These are phyloP conservation scores for Lentinula boryana DNA, from an alignment of 768 basidiomycete genomes.

Conservation along the genomic window DNA sequence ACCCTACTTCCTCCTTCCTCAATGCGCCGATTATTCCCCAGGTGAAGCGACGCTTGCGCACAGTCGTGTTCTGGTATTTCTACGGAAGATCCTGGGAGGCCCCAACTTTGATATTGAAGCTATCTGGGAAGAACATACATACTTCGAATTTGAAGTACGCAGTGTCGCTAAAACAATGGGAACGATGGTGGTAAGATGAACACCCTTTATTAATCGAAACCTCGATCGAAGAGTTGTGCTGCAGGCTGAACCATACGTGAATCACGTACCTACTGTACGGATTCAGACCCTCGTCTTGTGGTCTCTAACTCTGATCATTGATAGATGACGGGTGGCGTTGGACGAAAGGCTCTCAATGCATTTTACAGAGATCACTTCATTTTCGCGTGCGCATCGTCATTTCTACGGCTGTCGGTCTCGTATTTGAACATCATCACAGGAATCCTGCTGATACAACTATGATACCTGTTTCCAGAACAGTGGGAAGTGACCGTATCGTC, in stretches of 20 bases:
- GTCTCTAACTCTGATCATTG: background rate
- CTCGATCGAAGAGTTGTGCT: background rate
- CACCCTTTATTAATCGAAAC: background rate
- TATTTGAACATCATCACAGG: slow-evolving; percentile 15
- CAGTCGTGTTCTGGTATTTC: slow-evolving; percentile 38
- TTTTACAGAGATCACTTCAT: slow-evolving; percentile 57
- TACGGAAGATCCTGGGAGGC: slow-evolving; percentile 39
- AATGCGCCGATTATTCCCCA: slow-evolving; percentile 31
- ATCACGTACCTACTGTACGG: slow-evolving; percentile 49
- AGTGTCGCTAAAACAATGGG: slow-evolving; percentile 51
- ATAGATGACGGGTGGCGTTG: slow-evolving; percentile 53
- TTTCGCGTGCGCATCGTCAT: slow-evolving; percentile 30
- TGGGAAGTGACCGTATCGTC: slow-evolving; percentile 45
- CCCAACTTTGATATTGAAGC: slow-evolving; percentile 51
- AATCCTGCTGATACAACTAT: slow-evolving; percentile 42
- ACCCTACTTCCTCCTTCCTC: slow-evolving; percentile 38
- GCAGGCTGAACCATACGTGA: slow-evolving; percentile 54
- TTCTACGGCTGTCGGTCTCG: background rate
- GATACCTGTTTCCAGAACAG: slow-evolving; percentile 42
- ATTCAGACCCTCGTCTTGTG: background rate
- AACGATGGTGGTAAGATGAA: slow-evolving; percentile 41
- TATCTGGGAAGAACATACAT: slow-evolving; percentile 57
- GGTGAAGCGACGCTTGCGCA: slow-evolving; percentile 38
- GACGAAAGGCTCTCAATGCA: slow-evolving; percentile 38
- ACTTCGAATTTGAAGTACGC: slow-evolving; percentile 45